Base-by-base conservation (phyloP, 2,329 filamentous ascomycete species). In the Fusarium chlamydosporum region DNA sequence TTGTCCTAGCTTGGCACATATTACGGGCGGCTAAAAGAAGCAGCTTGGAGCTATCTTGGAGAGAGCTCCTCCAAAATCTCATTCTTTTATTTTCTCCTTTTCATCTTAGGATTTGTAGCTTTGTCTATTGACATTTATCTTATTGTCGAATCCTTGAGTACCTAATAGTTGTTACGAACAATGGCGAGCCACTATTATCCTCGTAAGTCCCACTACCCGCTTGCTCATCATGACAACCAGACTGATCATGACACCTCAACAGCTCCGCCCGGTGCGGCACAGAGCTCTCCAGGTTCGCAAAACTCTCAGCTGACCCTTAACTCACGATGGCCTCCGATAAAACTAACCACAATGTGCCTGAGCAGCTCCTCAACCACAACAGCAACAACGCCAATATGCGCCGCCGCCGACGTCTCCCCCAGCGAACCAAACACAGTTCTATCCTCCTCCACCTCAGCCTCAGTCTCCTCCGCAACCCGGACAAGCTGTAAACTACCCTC, bases 131-230 rank as follows among this genome's bases (percentile, higher is more conserved):
- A 29, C 11, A 31, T 26, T 3, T 7, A 11, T 18, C 20, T 15
- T 50, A 12, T 29, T 16, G 33, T 10, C 20, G 16, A 31, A 4
- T 29, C 6, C 18, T 15, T 37, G 27, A 50, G 15, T 33, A n/a
- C n/a, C n/a, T n/a, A 45, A n/a, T n/a, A 52, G 37, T 34, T 35
- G 15, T 43, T 35, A 34, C 18, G 54, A 51, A 54, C 65, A 64
- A 84, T 84, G 79, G 81, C 82, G 60, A 76, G 75, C 54, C 77
- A 81, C 57, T 85, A 81, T 70, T 85, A 84, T 73, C 83, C 83
- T 63, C 83, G 83, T 84, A 76, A 74, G 82, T 76, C 40, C 50
- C 58, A 37, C 31, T 43, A 29, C 42, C 47, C 7, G 20, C 31
- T 64, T 74, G 45, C 29, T 15, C n/a, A 61, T 61, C 61, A 47